phyloP scores from a whole-genome alignment of 805 yeast genomes.

The Hyphopichia homilentoma region DNA sequence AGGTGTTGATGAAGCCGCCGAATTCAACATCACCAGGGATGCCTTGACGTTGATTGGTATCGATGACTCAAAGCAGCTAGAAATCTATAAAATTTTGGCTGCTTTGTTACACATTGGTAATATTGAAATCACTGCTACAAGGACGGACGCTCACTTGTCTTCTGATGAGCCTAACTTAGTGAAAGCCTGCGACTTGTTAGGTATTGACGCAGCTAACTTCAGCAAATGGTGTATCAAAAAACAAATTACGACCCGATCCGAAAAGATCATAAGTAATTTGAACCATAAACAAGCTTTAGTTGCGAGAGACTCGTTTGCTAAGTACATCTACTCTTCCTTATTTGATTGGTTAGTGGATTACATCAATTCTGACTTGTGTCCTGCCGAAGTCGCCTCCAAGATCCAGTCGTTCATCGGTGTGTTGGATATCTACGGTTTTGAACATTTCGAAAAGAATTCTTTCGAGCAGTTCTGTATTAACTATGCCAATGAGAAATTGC shows the following conservation, averaged over 20 bases:
- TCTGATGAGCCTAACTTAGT: conserved; percentile 84
- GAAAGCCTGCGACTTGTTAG: conserved; percentile 80
- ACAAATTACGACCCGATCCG: conserved; percentile 88
- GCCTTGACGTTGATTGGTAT: conserved; percentile 83
- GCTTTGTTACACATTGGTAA: conserved; percentile 92
- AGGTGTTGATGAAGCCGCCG: conserved; percentile 79
- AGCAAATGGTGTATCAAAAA: conserved; percentile 92
- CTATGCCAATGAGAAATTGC: conserved; percentile 94
- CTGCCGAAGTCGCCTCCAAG: conserved; percentile 58
- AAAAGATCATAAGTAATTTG: conserved; percentile 81
- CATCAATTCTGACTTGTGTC: conserved; percentile 78
- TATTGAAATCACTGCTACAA: conserved; percentile 77
- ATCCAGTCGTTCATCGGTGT: conserved; percentile 86
- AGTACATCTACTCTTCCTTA: conserved; percentile 85
- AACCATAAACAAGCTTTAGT: conserved; percentile 81
- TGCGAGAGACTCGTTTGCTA: conserved; percentile 95
- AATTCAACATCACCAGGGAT: conserved; percentile 68
- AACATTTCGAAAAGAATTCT: conserved; percentile 89
- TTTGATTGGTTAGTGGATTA: conserved; percentile 93
- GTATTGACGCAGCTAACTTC: conserved; percentile 67
- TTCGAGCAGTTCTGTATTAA: conserved; percentile 97
- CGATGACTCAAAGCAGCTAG: conserved; percentile 49
- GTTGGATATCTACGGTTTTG: conserved; percentile 95
- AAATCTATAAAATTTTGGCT: conserved; percentile 76
- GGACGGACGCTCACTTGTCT: conserved; percentile 75